phyloP scores from a whole-genome alignment of 116 monocot species.

The Phalaenopsis hybrid region DNA sequence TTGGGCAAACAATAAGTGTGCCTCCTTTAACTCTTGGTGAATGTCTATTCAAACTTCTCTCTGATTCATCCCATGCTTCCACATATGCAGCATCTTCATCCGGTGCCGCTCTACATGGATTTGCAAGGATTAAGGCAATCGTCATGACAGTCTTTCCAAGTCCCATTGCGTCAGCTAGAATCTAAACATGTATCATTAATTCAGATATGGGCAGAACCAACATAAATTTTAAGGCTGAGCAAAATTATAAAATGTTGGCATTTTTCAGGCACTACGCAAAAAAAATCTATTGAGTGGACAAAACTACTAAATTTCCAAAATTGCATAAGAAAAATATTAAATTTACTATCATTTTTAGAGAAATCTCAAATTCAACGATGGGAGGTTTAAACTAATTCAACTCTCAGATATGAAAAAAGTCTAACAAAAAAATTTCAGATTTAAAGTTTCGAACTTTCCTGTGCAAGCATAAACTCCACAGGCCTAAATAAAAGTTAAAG shows the following conservation, averaged over 20 bases:
- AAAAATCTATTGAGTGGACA: too few relatives aligned
- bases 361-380: too few relatives aligned
- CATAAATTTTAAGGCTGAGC: too few relatives aligned
- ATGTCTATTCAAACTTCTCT: constrained; percentile 5
- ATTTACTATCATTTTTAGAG: too few relatives aligned
- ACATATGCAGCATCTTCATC: constrained; percentile 20
- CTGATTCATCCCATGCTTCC: not conserved
- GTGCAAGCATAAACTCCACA: not conserved
- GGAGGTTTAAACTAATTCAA: too few relatives aligned
- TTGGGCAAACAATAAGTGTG: constrained; percentile 89
- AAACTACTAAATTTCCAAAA: too few relatives aligned
- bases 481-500: not conserved
- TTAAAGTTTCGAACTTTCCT: not conserved
- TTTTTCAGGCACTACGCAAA: too few relatives aligned
- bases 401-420: constrained; percentile 1
- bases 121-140: constrained; percentile 67
- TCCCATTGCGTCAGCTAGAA: constrained; percentile 96
- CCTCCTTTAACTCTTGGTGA: constrained; percentile 48
- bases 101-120: constrained; percentile 32
- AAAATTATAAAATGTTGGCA: too few relatives aligned
- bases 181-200: constrained; percentile 27
- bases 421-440: not conserved
- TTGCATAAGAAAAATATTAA: too few relatives aligned
- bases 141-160: constrained; percentile 97
- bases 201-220: too few relatives aligned